A percentile compares a stretch with the other conserved stretches of the same genome.
These are phyloP conservation scores for Fusarium piperis DNA, from an alignment of 2,329 filamentous ascomycete genomes.

Conservation along the genomic window DNA sequence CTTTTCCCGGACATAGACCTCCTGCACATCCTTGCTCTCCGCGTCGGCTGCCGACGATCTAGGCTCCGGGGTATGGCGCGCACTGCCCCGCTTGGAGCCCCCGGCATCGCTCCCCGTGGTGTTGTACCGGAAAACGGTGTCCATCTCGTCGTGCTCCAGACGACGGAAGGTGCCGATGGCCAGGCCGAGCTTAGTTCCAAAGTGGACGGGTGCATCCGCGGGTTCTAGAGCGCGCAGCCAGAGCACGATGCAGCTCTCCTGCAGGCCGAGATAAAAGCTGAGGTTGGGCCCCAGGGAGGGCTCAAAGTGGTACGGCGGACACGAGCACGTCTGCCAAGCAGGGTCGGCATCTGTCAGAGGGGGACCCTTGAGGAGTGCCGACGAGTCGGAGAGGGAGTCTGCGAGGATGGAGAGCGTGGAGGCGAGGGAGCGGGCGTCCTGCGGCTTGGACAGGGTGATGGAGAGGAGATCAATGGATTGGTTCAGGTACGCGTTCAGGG, in stretches of 20 bases:
- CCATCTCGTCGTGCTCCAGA: constrained; percentile 81
- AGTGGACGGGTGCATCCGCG: constrained; percentile 67
- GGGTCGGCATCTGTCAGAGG: constrained; percentile 52
- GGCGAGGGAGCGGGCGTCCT: constrained; percentile 65
- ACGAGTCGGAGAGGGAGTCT: constrained; percentile 62
- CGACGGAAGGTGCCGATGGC: constrained; percentile 73
- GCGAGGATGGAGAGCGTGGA: constrained; percentile 66
- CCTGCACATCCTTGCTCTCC: constrained; percentile 47
- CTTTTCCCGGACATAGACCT: constrained; percentile 90
- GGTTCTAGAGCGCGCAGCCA: constrained; percentile 76
- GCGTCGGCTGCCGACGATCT: constrained; percentile 28
- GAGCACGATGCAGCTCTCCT: constrained; percentile 76
- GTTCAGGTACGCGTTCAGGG: constrained; percentile 80
- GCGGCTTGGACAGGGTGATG: constrained; percentile 72
- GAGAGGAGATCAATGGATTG: constrained; percentile 85
- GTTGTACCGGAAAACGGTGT: constrained; percentile 75
- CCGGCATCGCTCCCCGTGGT: constrained; percentile 44
- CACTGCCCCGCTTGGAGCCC: constrained; percentile 38
- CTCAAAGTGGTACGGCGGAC: constrained; percentile 55
- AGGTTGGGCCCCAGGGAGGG: constrained; percentile 66
- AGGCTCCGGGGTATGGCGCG: constrained; percentile 39
- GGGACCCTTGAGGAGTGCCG: constrained; percentile 65
- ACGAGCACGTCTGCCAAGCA: constrained; percentile 57
- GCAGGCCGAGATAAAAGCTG: constrained; percentile 77
- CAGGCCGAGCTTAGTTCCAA: constrained; percentile 74